These are phyloP conservation scores for Apophysomyces trapeziformis DNA, from an alignment of 371 early-diverging fungal genomes.

Conservation along the genomic window DNA sequence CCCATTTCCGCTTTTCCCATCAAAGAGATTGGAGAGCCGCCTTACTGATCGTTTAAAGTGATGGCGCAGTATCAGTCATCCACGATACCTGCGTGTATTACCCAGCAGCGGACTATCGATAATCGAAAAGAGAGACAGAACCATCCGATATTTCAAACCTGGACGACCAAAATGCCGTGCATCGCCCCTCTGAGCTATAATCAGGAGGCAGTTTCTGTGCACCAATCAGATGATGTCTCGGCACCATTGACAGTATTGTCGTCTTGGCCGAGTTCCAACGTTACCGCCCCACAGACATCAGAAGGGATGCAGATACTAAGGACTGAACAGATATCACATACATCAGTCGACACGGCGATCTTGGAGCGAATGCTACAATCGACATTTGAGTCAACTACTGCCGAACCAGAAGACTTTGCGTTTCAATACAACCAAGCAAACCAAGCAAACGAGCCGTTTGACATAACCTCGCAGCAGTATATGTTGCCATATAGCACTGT, in stretches of 20 bases:
- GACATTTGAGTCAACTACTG: constrained; percentile 1
- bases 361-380: constrained; percentile 1
- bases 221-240: constrained; percentile 12
- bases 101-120: background rate
- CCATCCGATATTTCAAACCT: background rate
- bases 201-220: constrained; percentile 7
- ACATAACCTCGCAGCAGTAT: background rate
- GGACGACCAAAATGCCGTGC: constrained; percentile 1
- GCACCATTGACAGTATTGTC: background rate
- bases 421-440: background rate
- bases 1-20: constrained; percentile 11
- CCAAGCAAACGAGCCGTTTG: background rate
- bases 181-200: background rate
- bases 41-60: background rate
- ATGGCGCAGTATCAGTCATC: constrained; percentile 5
- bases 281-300: background rate
- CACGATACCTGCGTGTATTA: constrained; percentile 6
- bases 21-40: background rate
- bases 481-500: background rate
- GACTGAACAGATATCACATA: background rate
- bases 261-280: background rate
- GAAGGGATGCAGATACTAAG: background rate
- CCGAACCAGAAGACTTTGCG: background rate
- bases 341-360: background rate
- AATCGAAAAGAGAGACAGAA: background rate